Conservation (phyloP, 352 stramenopile genomes). For the Pythium rhizo-oryzae region DNA sequence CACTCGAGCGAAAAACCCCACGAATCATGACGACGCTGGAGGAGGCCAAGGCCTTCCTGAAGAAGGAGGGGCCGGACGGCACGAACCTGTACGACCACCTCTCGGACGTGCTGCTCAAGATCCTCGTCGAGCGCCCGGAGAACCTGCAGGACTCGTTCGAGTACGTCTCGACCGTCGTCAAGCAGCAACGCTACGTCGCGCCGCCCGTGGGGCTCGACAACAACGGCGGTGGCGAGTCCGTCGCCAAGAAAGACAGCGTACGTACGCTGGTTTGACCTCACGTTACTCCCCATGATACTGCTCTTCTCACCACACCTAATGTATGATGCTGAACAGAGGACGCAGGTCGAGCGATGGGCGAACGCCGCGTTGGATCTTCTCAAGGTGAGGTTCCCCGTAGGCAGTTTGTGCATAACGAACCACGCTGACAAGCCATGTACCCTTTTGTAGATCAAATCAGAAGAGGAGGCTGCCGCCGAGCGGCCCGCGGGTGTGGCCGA, state of each 20-base stretch:
- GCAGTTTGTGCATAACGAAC: neutral
- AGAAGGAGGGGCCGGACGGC: slow-evolving; percentile 72
- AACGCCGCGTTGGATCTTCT: slow-evolving; percentile 64
- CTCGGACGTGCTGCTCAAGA: slow-evolving; percentile 85
- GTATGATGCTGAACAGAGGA: slow-evolving; percentile 37
- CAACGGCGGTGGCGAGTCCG: slow-evolving; percentile 32
- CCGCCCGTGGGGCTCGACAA: slow-evolving; percentile 16
- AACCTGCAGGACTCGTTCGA: slow-evolving; percentile 89
- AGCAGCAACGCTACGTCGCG: slow-evolving; percentile 70
- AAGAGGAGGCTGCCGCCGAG: slow-evolving; percentile 48
- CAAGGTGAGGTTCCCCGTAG: slow-evolving; percentile 34
- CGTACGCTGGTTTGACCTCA: slow-evolving; percentile 8
- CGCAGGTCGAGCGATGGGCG: slow-evolving; percentile 64
- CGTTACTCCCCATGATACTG: neutral
- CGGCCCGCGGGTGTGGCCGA: slow-evolving; percentile 53
- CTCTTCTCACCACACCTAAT: no score
- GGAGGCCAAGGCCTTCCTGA: slow-evolving; percentile 88
- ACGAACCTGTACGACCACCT: slow-evolving; percentile 89
- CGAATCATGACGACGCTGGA: slow-evolving; percentile 76
- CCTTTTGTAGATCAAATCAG: slow-evolving; percentile 40
- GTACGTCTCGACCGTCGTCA: slow-evolving; percentile 83
- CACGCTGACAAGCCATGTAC: neutral
- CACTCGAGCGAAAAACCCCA: neutral
- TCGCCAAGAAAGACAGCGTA: slow-evolving; percentile 62
- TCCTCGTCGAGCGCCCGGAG: slow-evolving; percentile 82